These are phyloP conservation scores for Sporisorium exsertum DNA, from an alignment of 1,284 basidiomycete genomes.

Conservation along the genomic window DNA sequence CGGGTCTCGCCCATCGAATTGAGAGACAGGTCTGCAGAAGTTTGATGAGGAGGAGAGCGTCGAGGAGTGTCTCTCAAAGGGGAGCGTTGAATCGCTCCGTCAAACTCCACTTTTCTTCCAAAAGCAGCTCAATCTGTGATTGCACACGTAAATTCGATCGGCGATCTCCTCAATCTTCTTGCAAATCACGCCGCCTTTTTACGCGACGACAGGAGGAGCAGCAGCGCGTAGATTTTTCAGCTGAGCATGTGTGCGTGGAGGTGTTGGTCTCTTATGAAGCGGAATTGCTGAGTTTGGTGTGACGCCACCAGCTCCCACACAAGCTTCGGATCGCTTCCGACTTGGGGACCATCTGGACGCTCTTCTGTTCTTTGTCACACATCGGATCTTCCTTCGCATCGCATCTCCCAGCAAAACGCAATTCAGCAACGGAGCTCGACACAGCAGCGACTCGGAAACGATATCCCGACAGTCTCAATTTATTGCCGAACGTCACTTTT, in stretches of 20 bases:
- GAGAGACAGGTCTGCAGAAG: neutral
- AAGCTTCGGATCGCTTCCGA: constrained; percentile 11
- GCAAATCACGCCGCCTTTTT: constrained; percentile 15
- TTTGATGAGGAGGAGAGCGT: neutral
- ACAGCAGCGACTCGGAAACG: neutral
- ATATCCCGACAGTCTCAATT: neutral
- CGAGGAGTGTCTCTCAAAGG: neutral
- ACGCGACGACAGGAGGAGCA: constrained; percentile 24
- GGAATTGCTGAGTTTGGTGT: constrained; percentile 14
- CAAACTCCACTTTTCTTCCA: constrained; percentile 31
- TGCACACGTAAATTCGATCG: too few relatives aligned
- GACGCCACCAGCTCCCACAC: constrained; percentile 11
- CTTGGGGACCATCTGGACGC: neutral
- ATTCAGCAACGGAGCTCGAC: neutral
- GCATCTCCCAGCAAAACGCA: neutral
- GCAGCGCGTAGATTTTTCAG: constrained; percentile 12
- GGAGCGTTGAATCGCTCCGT: constrained; percentile 3
- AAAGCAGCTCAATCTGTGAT: constrained; percentile 21
- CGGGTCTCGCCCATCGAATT: too few relatives aligned
- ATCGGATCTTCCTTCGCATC: neutral
- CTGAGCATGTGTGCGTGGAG: constrained; percentile 18
- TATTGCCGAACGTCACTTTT: neutral
- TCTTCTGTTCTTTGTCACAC: neutral
- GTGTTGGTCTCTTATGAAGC: constrained; percentile 26
- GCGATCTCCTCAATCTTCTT: neutral